Base-by-base conservation (phyloP, 1,139 yeast genomes). In the Kluyveromyces sp. region DNA sequence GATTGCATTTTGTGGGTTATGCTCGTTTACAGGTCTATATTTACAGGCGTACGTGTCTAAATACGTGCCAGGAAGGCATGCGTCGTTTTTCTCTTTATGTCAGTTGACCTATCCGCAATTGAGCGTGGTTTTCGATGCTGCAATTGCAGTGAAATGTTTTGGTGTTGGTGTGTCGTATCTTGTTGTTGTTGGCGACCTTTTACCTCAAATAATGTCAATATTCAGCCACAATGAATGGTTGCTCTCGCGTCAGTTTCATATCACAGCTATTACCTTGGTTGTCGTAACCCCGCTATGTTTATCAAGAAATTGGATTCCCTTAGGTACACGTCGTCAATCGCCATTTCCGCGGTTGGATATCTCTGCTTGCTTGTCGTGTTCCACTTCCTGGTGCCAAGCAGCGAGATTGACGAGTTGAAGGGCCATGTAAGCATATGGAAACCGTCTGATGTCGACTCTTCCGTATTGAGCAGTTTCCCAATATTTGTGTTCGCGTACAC, bases 121-220 rank as follows among this genome's bases (percentile, higher is more conserved):
- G 37, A 82, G 92, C 15, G 86, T 90, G 27, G 68, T 87, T 10
- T 90, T 90, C 67, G 97, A 90, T 64, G 57, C 82, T 7, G 97
- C 97, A 7, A 90, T 90, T 53, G 95, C 96, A 21, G 71, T 90
- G 54, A 94, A 90, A 64, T 83, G 90, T 58, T 81, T 83, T 63
- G 92, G 92, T n/a, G 90, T 83, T 3, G 89, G 87, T 0, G 77
- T 83, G 2, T 78, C 85, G 44, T 83, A 83, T 57, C 68, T 83
- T 58, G 87, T 83, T 45, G 87, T 83, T 35, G 81, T 83, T 53
- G 92, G 90, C 4, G 90, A 83, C 61, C 70, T 83, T 58, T 74
- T 82, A 80, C 92, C 92, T 3, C 81, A 81, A 55, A 79, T 83
- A 43, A 65, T 76, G 59, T 75, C 72, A 47, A 72, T 77, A 25